Evolutionary conservation across 495 filamentous ascomycete genomes (phyloP), one percentile per base, ranked within the genome.

Genomic region (Daldinia childiae): DNA sequence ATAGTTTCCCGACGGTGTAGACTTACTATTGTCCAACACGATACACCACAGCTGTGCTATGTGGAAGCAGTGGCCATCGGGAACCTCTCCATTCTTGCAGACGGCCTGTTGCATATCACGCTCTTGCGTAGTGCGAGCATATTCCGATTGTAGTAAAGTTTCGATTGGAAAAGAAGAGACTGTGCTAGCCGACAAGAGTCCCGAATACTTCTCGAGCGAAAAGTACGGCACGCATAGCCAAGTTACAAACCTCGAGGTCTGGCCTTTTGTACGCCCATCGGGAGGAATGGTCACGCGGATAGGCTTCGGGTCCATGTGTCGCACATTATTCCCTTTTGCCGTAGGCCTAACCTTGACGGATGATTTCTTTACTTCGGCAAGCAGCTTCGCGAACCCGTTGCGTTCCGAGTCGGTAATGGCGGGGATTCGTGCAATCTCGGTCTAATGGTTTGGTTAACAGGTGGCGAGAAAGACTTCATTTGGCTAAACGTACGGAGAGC

Each of bases 151-250:
- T 3, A 82, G 38, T 8, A 83, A 45, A 4, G 81, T 81, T 51
- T 75, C 64, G 17, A 75, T 72, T 19, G 80, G 79, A 66, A 79
- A 79, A 8, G 69, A 67, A 29, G 61, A 78, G 17, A 70, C 38
- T 17, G 59, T 77, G 19, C 62, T 66, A 19, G 66, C 64, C 24
- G 72, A 69, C n/a, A 68, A 52, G 2, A 75, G 66, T 11, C 71
- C 74, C 1, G 76, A 77, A 58, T 82, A 81, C 17, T 69, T 72
- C 38, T 81, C 76, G 19, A 82, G 64, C n/a, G 63, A 68, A 68
- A 82, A 82, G 55, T 81, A 81, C 4, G 80, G 80, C 24, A 81
- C 68, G 27, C 77, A 81, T 29, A 81, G 36, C 78, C 77, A 81
- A 17, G 74, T 75, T 0, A 81, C 56, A 11, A 70, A 65, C 26